Evolutionary conservation across 768 basidiomycete species (phyloP).

Genomic region (Termitomyces sp.): DNA sequence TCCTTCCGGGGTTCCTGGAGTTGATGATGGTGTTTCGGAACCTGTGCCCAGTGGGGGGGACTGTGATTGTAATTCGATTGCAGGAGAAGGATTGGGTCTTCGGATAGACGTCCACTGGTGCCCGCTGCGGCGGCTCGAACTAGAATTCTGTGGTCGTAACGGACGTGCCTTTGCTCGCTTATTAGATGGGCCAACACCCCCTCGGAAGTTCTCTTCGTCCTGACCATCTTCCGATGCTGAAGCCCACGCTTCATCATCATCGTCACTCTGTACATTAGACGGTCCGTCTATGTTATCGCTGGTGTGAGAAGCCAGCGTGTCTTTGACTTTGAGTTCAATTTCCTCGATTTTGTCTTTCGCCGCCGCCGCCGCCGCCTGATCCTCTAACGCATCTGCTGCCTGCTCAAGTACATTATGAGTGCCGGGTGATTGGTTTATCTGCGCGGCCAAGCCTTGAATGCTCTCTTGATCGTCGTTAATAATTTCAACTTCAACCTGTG

Average conservation of each 20-base stretch:
- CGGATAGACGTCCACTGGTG: conserved; percentile 12
- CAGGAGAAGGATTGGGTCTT: conserved; percentile 5
- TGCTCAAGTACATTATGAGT: conserved; percentile 8
- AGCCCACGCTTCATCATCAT: conserved; percentile 65
- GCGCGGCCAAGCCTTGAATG: conserved; percentile 9
- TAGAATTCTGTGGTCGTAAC: conserved; percentile 4
- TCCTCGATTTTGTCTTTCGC: conserved; percentile 9
- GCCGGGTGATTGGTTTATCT: conserved; percentile 11
- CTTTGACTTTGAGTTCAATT: conserved; percentile 13
- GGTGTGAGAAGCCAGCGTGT: conserved; percentile 8
- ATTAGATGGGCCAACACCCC: not conserved
- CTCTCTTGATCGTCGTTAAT: conserved; percentile 33
- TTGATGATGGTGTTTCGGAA: conserved; percentile 1
- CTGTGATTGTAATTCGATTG: not conserved
- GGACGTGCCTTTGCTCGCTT: conserved; percentile 11
- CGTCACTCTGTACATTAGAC: conserved; percentile 26
- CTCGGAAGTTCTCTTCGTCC: not conserved
- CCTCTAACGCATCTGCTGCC: conserved; percentile 4
- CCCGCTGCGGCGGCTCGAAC: conserved; percentile 7
- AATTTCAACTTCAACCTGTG: conserved; percentile 63
- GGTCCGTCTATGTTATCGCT: conserved; percentile 8
- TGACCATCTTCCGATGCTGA: conserved; percentile 57
- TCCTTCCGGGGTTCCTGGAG: conserved; percentile 8
- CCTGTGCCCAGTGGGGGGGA: not conserved
- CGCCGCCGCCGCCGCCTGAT: not conserved